phyloP scores from a whole-genome alignment of 352 stramenopile genomes.

The Globisporangium polare region DNA sequence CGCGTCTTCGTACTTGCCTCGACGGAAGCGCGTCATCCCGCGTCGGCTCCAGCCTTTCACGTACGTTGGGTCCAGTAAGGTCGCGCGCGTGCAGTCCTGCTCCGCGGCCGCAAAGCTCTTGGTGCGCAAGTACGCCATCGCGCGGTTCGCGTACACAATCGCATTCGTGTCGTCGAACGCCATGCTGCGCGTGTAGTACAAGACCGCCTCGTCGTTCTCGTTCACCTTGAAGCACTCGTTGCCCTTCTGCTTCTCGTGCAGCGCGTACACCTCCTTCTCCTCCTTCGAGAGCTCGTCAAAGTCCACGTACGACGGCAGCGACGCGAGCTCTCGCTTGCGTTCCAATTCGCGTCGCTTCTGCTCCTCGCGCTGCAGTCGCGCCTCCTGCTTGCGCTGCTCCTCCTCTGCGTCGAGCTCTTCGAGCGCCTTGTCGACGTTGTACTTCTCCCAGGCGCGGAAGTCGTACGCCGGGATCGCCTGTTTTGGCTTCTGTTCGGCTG shows the following conservation, averaged over 20 bases:
- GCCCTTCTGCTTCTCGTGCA: slow-evolving; percentile 90
- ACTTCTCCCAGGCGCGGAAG: slow-evolving; percentile 91
- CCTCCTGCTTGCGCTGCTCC: slow-evolving; percentile 30
- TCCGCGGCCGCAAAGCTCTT: slow-evolving; percentile 87
- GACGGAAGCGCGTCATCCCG: slow-evolving; percentile 84
- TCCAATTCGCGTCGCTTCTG: slow-evolving; percentile 33
- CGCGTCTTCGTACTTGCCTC: slow-evolving; percentile 84
- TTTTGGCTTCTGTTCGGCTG: slow-evolving; percentile 24
- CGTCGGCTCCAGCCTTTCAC: slow-evolving; percentile 84
- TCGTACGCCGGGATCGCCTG: slow-evolving; percentile 81
- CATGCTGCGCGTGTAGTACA: slow-evolving; percentile 89
- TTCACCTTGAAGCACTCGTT: slow-evolving; percentile 90
- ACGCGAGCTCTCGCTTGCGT: slow-evolving; percentile 51
- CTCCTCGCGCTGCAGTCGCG: slow-evolving; percentile 26
- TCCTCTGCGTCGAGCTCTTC: slow-evolving; percentile 65
- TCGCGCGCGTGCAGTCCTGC: slow-evolving; percentile 75
- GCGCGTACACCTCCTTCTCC: slow-evolving; percentile 53
- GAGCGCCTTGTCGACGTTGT: slow-evolving; percentile 82
- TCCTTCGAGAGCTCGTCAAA: slow-evolving; percentile 43
- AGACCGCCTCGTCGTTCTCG: slow-evolving; percentile 81
- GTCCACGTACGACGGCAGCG: slow-evolving; percentile 54
- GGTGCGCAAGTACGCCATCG: slow-evolving; percentile 70
- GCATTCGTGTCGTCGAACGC: slow-evolving; percentile 74
- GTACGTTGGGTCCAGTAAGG: slow-evolving; percentile 81
- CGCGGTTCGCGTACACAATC: slow-evolving; percentile 85